phyloP scores from a whole-genome alignment of 805 yeast genomes.

The Schizosaccharomyces cryophilus region DNA sequence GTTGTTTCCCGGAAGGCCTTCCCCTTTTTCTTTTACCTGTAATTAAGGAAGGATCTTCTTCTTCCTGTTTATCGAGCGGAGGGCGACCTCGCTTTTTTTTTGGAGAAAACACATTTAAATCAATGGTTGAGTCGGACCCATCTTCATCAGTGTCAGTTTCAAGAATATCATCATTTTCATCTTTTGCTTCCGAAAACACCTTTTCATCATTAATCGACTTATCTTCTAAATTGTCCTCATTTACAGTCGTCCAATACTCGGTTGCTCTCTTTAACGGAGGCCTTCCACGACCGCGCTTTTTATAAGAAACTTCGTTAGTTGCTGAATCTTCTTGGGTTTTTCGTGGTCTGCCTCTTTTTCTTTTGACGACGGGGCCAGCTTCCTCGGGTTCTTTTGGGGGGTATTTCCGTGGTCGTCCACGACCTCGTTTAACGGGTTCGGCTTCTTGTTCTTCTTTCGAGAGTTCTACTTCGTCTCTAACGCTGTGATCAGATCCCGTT shows the following conservation, averaged over 20 bases:
- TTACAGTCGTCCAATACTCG: neutral
- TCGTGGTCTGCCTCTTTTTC: neutral
- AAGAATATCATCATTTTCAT: neutral
- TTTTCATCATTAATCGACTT: neutral
- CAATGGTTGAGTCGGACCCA: neutral
- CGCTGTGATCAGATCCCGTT: neutral
- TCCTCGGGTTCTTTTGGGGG: neutral
- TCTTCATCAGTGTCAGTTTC: neutral
- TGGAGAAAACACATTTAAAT: no score
- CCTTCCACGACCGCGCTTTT: neutral
- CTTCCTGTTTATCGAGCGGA: no score
- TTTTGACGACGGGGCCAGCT: neutral
- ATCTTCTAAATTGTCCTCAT: neutral
- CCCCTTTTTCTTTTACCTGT: no score
- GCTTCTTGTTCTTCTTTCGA: neutral
- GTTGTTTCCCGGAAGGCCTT: no score
- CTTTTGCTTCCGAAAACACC: neutral
- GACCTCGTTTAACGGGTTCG: neutral
- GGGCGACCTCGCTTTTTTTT: no score
- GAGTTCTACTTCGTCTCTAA: neutral
- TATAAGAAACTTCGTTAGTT: neutral
- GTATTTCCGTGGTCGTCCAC: neutral
- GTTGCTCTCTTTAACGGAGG: neutral
- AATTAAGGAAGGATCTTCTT: no score
- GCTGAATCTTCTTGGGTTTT: neutral